These are phyloP conservation scores for Dactylonectria estremocensis DNA, from an alignment of 2,329 filamentous ascomycete species.

Conservation along the genomic window DNA sequence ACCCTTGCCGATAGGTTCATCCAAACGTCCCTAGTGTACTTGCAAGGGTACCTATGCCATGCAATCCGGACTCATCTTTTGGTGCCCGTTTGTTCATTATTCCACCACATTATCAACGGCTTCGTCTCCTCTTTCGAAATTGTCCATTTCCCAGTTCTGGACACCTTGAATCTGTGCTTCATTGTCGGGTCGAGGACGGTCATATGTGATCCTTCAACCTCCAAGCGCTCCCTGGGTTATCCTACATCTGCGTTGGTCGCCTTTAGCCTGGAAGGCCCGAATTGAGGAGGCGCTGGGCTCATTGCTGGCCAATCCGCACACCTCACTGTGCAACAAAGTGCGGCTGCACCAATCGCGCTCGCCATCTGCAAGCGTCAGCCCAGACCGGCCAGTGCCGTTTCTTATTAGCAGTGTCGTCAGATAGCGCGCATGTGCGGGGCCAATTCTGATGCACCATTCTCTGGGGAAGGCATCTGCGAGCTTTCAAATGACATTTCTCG, in stretches of 20 bases:
- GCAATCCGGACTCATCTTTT: slow-evolving; percentile 32
- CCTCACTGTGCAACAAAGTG: slow-evolving; percentile 28
- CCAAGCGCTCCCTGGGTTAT: not conserved
- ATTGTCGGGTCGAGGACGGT: not conserved
- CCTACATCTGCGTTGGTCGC: not conserved
- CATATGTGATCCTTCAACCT: slow-evolving; percentile 13
- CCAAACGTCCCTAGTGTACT: slow-evolving; percentile 24
- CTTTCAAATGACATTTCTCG: slow-evolving; percentile 7
- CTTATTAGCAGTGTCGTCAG: slow-evolving; percentile 29
- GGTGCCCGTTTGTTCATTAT: slow-evolving; percentile 20
- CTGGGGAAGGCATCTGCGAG: slow-evolving; percentile 5
- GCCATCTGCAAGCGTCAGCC: slow-evolving; percentile 44
- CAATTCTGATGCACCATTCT: slow-evolving; percentile 13
- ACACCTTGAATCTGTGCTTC: slow-evolving; percentile 11
- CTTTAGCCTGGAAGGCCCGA: slow-evolving; percentile 15
- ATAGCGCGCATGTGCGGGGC: slow-evolving; percentile 24
- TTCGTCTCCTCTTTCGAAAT: slow-evolving; percentile 25
- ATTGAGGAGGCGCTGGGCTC: slow-evolving; percentile 20
- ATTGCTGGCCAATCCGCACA: slow-evolving; percentile 23
- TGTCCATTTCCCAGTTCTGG: slow-evolving; percentile 12
- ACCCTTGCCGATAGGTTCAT: slow-evolving; percentile 42
- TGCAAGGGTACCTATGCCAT: slow-evolving; percentile 39
- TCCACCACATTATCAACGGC: slow-evolving; percentile 38
- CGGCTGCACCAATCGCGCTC: slow-evolving; percentile 40
- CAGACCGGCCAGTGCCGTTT: slow-evolving; percentile 40